A percentile compares a stretch with the other conserved stretches of the same genome.
phyloP scores from a whole-genome alignment of 1,139 yeast species.

The Sugiyamaella grinbergsii region DNA sequence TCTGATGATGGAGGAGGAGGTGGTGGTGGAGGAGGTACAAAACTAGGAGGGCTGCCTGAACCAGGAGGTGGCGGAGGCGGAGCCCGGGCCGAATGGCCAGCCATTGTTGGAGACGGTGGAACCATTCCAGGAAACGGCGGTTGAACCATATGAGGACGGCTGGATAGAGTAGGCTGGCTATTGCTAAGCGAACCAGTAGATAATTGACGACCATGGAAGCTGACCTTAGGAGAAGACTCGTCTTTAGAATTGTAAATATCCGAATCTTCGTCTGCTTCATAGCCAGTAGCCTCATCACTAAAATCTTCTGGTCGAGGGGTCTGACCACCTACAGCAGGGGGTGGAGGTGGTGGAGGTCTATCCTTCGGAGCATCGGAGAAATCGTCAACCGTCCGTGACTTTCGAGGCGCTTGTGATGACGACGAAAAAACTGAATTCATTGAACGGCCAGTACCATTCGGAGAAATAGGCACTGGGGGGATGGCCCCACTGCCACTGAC shows the following conservation, averaged over 20 bases:
- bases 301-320: conserved; percentile 23
- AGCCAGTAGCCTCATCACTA: conserved; percentile 47
- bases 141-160: conserved; percentile 26
- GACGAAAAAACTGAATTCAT: conserved; percentile 6
- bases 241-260: conserved; percentile 36
- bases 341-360: conserved; percentile 17
- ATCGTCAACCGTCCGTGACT: conserved; percentile 13
- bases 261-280: conserved; percentile 56
- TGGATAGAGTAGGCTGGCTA: conserved; percentile 32
- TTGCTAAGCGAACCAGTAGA: conserved; percentile 3
- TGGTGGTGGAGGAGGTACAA: conserved; percentile 28
- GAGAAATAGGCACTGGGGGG: conserved; percentile 35
- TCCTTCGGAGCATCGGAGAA: conserved; percentile 6
- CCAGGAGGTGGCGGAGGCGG: conserved; percentile 32
- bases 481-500: conserved; percentile 36
- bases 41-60: too few species aligned
- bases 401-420: conserved; percentile 13
- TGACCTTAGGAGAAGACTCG: conserved; percentile 28
- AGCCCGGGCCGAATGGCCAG: too few species aligned
- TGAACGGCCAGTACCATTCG: conserved; percentile 11
- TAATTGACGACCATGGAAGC: conserved; percentile 7
- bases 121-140: conserved; percentile 36
- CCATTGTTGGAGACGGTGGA: conserved; percentile 30
- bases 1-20: conserved; percentile 27
- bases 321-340: conserved; percentile 16